These are phyloP conservation scores for Fraxinus greggii DNA, from an alignment of 305 asterid species.

Conservation along the genomic window DNA sequence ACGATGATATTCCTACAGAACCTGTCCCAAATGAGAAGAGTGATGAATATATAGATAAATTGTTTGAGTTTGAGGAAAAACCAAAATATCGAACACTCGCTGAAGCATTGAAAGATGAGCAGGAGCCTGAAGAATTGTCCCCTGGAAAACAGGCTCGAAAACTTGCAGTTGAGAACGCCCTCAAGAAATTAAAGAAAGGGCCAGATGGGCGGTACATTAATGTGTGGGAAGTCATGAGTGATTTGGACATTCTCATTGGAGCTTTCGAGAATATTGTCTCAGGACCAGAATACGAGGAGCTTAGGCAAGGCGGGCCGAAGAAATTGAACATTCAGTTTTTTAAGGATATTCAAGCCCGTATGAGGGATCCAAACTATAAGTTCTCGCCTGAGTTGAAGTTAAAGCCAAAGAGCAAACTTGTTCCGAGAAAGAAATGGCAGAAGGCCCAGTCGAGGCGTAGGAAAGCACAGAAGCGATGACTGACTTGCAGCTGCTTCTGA, in stretches of 20 bases:
- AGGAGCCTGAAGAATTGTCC: constrained; percentile 74
- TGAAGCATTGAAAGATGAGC: constrained; percentile 75
- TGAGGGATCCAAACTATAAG: constrained; percentile 88
- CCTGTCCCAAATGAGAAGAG: constrained; percentile 74
- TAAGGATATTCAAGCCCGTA: constrained; percentile 82
- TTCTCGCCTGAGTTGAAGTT: constrained; percentile 80
- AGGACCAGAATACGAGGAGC: constrained; percentile 89
- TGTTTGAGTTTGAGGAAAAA: constrained; percentile 78
- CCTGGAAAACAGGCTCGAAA: constrained; percentile 90
- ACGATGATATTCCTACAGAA: constrained; percentile 68
- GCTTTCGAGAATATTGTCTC: constrained; percentile 91
- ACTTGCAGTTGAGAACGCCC: constrained; percentile 79
- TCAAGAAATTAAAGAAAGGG: constrained; percentile 82
- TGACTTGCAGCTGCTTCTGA: constrained; percentile 7
- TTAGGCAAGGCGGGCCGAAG: constrained; percentile 87
- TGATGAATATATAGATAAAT: constrained; percentile 59
- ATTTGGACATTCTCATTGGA: constrained; percentile 71
- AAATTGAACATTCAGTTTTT: constrained; percentile 74
- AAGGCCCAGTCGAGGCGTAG: constrained; percentile 81
- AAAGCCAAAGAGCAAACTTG: constrained; percentile 81
- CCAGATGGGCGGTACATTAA: constrained; percentile 84
- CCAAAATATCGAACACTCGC: constrained; percentile 73
- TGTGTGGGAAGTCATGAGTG: constrained; percentile 98
- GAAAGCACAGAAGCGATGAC: constrained; percentile 74
- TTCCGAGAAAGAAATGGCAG: constrained; percentile 75